Evolutionary conservation across 2,329 filamentous ascomycete genomes (phyloP), one percentile per base, ranked within the genome.

Genomic region (Parafenestella ontariensis): DNA sequence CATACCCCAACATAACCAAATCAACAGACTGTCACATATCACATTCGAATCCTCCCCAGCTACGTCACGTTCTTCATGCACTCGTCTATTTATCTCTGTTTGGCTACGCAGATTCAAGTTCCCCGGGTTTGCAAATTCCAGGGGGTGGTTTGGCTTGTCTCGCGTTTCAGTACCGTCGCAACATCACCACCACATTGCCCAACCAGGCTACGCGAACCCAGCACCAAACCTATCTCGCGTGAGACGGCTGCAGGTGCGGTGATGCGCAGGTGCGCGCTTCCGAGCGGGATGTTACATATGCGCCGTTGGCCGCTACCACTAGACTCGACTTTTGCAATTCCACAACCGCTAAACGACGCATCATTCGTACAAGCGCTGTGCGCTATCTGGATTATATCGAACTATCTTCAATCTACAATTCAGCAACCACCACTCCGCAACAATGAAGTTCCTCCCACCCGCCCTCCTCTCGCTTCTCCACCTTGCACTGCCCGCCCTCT

Each of bases 91-190:
- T 29, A 4, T 18, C 8, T 9, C 10, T 17, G 31, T n/a, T 34
- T 34, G 15, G 31, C 10, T 5, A 34, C 31, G 13, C 10, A 17
- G 13, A 4, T 17, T 17, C 13, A 34, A 34, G 13, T 34, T 34
- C 13, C 31, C n/a, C 15, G 3, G 31, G 31, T 18, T 21, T 33
- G 8, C 23, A 33, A 31, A 29, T 26, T 29, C 41, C 36, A 39
- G 33, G 34, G 39, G 21, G 5, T 15, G n/a, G 31, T 11, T 31
- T 8, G 28, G 9, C 15, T 31, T 48, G 53, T 33, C 15, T 53
- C 29, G 33, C 42, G 68, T 70, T 70, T 70, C 70, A 73, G 57
- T 36, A 54, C 47, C 47, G 70, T 73, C 68, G 64, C 69, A 72
- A 50, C 61, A 39, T 23, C 54, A 54, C 52, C 52, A 58, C 49